Conservation (phyloP, 192 early-diverging fungal genomes). For the Backusella circina region DNA sequence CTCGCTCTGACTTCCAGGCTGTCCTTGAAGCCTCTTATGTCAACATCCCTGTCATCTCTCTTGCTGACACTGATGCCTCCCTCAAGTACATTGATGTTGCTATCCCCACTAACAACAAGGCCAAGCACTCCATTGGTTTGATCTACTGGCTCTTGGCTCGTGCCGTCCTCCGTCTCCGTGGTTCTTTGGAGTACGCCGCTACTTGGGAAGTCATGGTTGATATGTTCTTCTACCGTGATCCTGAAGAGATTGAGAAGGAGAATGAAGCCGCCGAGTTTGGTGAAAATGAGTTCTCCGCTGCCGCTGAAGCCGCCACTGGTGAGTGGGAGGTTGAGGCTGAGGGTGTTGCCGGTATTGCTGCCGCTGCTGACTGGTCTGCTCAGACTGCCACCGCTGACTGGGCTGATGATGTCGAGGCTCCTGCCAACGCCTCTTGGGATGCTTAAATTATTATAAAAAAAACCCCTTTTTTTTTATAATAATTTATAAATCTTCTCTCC, state of each 20-base stretch:
- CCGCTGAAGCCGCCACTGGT: slow-evolving; percentile 34
- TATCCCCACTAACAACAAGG: slow-evolving; percentile 99
- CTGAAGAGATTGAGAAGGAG: slow-evolving; percentile 96
- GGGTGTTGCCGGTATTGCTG: slow-evolving; percentile 41
- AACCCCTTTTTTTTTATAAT: not conserved
- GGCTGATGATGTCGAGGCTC: slow-evolving; percentile 33
- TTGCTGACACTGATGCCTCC: slow-evolving; percentile 96
- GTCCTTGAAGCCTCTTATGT: slow-evolving; percentile 99
- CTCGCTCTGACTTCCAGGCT: slow-evolving; percentile 97
- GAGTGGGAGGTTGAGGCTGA: slow-evolving; percentile 64
- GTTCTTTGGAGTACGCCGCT: slow-evolving; percentile 77
- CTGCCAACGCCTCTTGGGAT: slow-evolving; percentile 27
- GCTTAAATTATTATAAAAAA: slow-evolving; percentile 22
- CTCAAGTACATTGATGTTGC: slow-evolving; percentile 95
- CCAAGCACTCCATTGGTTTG: slow-evolving; percentile 98
- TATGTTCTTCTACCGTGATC: slow-evolving; percentile 99
- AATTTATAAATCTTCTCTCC: not conserved
- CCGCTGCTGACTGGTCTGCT: slow-evolving; percentile 42
- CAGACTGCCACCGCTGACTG: slow-evolving; percentile 21
- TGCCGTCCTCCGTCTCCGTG: slow-evolving; percentile 98
- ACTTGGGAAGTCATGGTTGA: slow-evolving; percentile 99
- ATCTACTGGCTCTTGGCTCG: slow-evolving; percentile 97
- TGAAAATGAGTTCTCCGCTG: slow-evolving; percentile 31
- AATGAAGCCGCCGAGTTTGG: slow-evolving; percentile 51
- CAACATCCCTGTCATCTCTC: slow-evolving; percentile 99